Evolutionary conservation across 2,329 filamentous ascomycete genomes (phyloP).

Genomic region (Epicoccum nigrum): DNA sequence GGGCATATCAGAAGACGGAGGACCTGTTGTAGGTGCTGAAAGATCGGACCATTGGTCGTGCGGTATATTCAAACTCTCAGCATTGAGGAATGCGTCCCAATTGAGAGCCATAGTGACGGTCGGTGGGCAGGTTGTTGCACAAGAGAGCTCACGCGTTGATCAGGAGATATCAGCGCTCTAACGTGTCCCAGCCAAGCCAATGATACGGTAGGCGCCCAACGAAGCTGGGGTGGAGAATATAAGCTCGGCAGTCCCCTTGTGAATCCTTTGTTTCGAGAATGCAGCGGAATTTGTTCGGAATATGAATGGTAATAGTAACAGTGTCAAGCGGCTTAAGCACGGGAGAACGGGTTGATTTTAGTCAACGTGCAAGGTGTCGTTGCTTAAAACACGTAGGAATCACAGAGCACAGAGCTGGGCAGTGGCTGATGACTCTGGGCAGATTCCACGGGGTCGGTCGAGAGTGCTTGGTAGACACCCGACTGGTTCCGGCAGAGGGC

Average conservation of each 20-base stretch:
- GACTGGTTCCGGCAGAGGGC: constrained; percentile 14
- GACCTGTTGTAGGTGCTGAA: constrained; percentile 34
- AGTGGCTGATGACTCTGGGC: constrained; percentile 20
- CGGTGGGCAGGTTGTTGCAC: constrained; percentile 35
- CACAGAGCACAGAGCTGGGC: constrained; percentile 22
- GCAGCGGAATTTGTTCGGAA: constrained; percentile 1
- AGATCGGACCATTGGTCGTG: constrained; percentile 49
- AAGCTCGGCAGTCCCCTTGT: constrained; percentile 27
- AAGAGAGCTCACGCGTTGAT: constrained; percentile 45
- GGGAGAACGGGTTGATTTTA: constrained; percentile 1
- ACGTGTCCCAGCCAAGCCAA: constrained; percentile 32
- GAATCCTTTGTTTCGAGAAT: constrained; percentile 11
- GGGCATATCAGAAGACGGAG: constrained; percentile 42
- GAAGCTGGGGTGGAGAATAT: constrained; percentile 31
- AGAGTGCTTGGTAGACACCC: constrained; percentile 12
- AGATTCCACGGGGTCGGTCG: constrained; percentile 10
- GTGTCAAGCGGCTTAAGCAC: constrained; percentile 6
- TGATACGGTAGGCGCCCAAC: constrained; percentile 29
- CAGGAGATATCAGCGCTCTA: constrained; percentile 43
- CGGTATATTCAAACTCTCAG: constrained; percentile 45
- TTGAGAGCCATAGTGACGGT: constrained; percentile 47
- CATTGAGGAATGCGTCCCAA: constrained; percentile 48
- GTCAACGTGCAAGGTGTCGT: constrained; percentile 16
- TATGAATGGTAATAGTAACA: neutral
- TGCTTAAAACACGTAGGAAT: constrained; percentile 31